Percentiles rank a stretch among this genome's conserved stretches.
phyloP scores from a whole-genome alignment of 73 alveolate species.

The Paramecium octaurelia region DNA sequence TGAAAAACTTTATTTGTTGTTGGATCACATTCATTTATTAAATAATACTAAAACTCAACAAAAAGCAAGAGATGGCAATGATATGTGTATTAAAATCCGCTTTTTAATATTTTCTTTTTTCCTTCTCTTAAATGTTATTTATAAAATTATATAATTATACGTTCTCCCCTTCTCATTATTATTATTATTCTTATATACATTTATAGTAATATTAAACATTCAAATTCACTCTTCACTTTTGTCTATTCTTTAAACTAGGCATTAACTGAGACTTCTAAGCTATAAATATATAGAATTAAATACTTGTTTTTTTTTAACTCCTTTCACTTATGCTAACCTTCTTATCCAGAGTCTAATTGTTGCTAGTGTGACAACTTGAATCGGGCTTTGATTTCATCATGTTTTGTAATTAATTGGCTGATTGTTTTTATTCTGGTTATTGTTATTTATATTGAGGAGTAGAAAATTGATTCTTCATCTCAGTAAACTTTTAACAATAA shows the following conservation, averaged over 20 bases:
- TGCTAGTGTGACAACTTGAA: neutral
- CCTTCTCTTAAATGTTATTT: neutral
- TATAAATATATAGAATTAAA: neutral
- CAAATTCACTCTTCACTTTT: neutral
- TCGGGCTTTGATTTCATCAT: conserved; percentile 14
- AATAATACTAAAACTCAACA: neutral
- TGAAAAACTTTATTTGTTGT: conserved; percentile 24
- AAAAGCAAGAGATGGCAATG: neutral
- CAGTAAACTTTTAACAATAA: neutral
- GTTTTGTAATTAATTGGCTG: neutral
- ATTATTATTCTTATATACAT: neutral
- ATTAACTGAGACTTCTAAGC: neutral
- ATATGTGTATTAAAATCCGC: neutral
- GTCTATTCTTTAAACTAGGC: conserved; percentile 19
- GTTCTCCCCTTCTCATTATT: neutral
- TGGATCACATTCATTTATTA: neutral
- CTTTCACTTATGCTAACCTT: conserved; percentile 3
- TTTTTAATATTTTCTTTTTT: conserved; percentile 6
- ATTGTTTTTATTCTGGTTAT: neutral
- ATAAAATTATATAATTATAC: neutral
- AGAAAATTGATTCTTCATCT: neutral
- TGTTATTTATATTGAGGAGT: neutral
- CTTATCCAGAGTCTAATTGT: neutral
- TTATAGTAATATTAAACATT: neutral
- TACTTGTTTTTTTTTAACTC: conserved; percentile 8